Conservation (phyloP, 2,329 filamentous ascomycete species). For the Epicoccum sorghinum region DNA sequence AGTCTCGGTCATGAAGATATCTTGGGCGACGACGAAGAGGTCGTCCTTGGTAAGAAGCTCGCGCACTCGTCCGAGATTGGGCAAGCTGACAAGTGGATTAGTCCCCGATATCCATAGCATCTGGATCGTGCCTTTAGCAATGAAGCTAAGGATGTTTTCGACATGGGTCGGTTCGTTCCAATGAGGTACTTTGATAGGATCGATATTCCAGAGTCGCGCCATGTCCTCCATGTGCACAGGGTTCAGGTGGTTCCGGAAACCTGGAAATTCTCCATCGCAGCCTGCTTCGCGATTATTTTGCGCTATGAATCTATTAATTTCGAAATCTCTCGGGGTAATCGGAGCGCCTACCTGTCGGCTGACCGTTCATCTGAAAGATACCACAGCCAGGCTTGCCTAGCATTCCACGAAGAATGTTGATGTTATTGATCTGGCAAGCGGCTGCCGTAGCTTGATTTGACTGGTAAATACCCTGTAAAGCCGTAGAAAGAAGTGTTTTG, state of each 20-base stretch:
- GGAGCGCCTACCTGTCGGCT: conserved; percentile 1
- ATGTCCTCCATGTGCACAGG: conserved; percentile 13
- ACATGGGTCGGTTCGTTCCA: conserved; percentile 15
- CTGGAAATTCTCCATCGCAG: conserved; percentile 15
- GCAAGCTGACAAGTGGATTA: conserved; percentile 14
- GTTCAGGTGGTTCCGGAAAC: conserved; percentile 12
- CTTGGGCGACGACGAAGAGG: conserved; percentile 13
- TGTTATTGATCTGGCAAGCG: conserved; percentile 16
- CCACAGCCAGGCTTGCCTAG: conserved; percentile 14
- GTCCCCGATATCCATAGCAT: conserved; percentile 17
- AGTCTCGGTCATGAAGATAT: conserved; percentile 13
- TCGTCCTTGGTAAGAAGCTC: conserved; percentile 13
- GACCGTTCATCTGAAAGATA: conserved; percentile 16
- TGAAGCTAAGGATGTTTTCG: conserved; percentile 14
- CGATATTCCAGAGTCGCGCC: conserved; percentile 13
- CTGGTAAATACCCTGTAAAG: conserved; percentile 13
- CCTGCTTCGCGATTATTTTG: conserved; percentile 15
- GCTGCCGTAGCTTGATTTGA: conserved; percentile 15
- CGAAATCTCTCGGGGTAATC: not conserved
- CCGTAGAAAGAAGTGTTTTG: conserved; percentile 12
- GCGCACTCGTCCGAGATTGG: conserved; percentile 7
- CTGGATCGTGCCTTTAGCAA: conserved; percentile 10
- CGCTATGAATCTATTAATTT: not conserved
- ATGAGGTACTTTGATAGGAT: conserved; percentile 10
- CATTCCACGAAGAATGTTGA: conserved; percentile 11